Evolutionary conservation across 2,329 filamentous ascomycete genomes (phyloP).

Genomic region (Apiospora saccharicola): DNA sequence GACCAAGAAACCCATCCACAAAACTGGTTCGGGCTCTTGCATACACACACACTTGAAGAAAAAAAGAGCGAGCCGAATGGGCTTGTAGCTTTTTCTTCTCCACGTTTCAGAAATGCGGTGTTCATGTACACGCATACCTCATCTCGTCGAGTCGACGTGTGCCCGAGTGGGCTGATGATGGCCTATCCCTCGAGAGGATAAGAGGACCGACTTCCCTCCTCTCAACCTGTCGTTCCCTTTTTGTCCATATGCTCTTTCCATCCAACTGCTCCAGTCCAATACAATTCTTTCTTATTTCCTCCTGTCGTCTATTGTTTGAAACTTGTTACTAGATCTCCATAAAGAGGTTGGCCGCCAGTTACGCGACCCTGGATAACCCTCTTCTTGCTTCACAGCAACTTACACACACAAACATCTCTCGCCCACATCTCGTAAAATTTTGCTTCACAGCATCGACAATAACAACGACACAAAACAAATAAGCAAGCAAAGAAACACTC

Average conservation of each 20-base stretch:
- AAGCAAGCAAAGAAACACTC: constrained; percentile 24
- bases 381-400: constrained; percentile 37
- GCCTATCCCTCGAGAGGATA: constrained; percentile 42
- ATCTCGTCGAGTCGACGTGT: constrained; percentile 24
- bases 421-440: neutral
- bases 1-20: constrained; percentile 29
- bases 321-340: constrained; percentile 37
- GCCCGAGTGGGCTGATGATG: constrained; percentile 39
- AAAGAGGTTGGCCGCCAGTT: constrained; percentile 34
- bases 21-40: constrained; percentile 30
- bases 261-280: constrained; percentile 41
- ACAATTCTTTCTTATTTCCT: constrained; percentile 35
- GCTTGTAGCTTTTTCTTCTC: constrained; percentile 32
- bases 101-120: constrained; percentile 44
- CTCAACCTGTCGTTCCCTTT: constrained; percentile 30
- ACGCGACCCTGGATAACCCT: constrained; percentile 36
- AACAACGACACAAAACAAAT: constrained; percentile 11
- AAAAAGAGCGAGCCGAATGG: neutral
- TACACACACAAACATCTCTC: constrained; percentile 30
- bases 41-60: constrained; percentile 25
- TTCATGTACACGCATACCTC: constrained; percentile 23
- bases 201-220: constrained; percentile 41
- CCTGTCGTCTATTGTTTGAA: constrained; percentile 34
- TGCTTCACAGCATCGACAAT: constrained; percentile 15
- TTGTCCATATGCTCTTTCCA: constrained; percentile 35